Conservation (phyloP, 805 yeast species). For the Kodamaea kakaduensis region DNA sequence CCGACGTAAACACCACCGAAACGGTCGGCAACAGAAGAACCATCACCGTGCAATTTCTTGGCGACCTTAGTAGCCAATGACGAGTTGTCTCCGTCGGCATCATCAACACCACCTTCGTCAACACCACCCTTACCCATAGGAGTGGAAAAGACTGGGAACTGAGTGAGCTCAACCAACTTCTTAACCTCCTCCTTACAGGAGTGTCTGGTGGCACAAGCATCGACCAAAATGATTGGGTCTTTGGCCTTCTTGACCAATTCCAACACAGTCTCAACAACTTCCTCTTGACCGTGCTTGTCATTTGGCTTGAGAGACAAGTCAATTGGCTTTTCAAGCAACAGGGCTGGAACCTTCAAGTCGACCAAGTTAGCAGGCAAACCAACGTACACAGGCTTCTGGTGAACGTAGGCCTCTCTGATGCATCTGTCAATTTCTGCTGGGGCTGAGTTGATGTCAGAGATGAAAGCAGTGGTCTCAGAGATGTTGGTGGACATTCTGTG, state of each 20-base stretch:
- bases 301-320: conserved; percentile 26
- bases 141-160: conserved; percentile 27
- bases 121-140: conserved; percentile 30
- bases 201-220: conserved; percentile 30
- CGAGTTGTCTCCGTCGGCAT: conserved; percentile 15
- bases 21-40: conserved; percentile 7
- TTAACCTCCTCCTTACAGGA: conserved; percentile 22
- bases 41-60: conserved; percentile 8
- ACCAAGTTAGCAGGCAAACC: conserved; percentile 36
- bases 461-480: conserved; percentile 28
- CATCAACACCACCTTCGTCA: conserved; percentile 17
- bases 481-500: conserved; percentile 33
- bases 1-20: conserved; percentile 31
- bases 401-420: conserved; percentile 29
- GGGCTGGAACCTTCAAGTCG: conserved; percentile 29
- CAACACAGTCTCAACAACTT: conserved; percentile 25
- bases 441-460: conserved; percentile 25
- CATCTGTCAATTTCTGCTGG: conserved; percentile 32
- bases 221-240: conserved; percentile 29
- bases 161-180: conserved; percentile 21
- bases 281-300: conserved; percentile 31
- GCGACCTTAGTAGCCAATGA: conserved; percentile 8
- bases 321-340: conserved; percentile 25
- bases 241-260: conserved; percentile 20
- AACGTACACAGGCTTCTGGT: conserved; percentile 33